Evolutionary conservation across 176 grass and related monocot genomes (phyloP), one percentile per base, ranked within the genome.

Genomic region (Eleusine indica): DNA sequence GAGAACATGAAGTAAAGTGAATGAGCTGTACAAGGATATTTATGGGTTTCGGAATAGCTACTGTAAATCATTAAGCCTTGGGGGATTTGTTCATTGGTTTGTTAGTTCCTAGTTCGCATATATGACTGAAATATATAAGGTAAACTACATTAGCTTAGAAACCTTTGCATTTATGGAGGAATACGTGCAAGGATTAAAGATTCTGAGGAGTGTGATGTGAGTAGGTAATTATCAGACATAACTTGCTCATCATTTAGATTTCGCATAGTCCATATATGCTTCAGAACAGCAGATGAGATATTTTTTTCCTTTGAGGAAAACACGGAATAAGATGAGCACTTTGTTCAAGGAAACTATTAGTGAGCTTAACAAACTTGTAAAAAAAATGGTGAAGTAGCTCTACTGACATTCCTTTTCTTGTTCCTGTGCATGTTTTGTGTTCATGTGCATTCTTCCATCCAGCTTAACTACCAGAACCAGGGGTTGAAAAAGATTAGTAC

Each of bases 1-100:
- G 88, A 66, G 88, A 73, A 89, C 88, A 68, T 86, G 78, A 89
- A 66, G 64, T 37, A 66, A 57, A 64, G 43, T 29, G 13, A 75
- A 51, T 70, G 16, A 60, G 42, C 69, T 28, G 16, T 84, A 54
- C 40, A 39, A 57, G 18, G 41, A 42, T 80, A 29, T 39, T 48
- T 71, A 53, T 67, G 38, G 42, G 30, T 80, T 58, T 61, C 53
- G 58, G 29, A 67, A 68, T 84, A 30, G 46, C n/a, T 80, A 60
- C 3, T 74, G 60, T 74, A 68, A 73, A 66, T 73, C 47, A 53
- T 84, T 80, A 46, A 70, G 66, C 32, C 9, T 29, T 35, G 28
- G 2, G 42, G 6, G 22, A 65, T 47, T 9, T 82, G 52, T 61
- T 75, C 37, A 56, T 52, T 70, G 78, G 13, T 72, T 56, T 46